phyloP scores from a whole-genome alignment of 2,329 filamentous ascomycete species.

The Ophiostoma quercus region DNA sequence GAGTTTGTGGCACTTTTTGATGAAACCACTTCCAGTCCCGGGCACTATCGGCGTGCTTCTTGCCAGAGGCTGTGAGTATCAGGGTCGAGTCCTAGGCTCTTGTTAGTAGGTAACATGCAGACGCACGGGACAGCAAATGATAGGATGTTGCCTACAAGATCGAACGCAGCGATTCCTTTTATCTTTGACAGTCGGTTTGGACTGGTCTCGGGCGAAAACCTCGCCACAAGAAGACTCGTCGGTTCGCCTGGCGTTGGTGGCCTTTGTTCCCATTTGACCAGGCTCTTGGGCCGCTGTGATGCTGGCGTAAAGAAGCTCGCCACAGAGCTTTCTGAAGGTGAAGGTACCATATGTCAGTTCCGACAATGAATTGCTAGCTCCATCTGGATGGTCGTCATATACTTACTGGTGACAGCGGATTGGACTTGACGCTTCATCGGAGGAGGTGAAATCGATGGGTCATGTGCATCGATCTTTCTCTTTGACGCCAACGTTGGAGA shows the following conservation, averaged over 20 bases:
- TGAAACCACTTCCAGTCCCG: slow-evolving; percentile 97
- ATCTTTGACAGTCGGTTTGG: neutral
- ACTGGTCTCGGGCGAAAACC: slow-evolving; percentile 44
- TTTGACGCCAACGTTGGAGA: neutral
- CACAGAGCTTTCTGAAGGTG: slow-evolving; percentile 56
- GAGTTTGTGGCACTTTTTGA: slow-evolving; percentile 56
- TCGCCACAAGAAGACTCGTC: slow-evolving; percentile 67
- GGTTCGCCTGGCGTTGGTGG: slow-evolving; percentile 45
- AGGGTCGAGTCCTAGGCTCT: slow-evolving; percentile 72
- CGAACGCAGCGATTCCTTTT: slow-evolving; percentile 60
- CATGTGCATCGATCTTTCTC: slow-evolving; percentile 27
- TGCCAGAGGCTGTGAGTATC: slow-evolving; percentile 73
- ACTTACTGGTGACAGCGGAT: slow-evolving; percentile 43
- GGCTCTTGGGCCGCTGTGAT: slow-evolving; percentile 77
- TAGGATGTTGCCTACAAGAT: slow-evolving; percentile 43
- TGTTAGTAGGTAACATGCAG: neutral
- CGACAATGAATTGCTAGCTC: neutral
- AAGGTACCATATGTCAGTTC: neutral
- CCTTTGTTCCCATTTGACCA: slow-evolving; percentile 66
- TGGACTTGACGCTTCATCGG: slow-evolving; percentile 49
- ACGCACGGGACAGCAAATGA: neutral
- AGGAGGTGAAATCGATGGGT: slow-evolving; percentile 49
- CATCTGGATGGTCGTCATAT: neutral
- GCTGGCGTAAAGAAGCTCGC: slow-evolving; percentile 82
- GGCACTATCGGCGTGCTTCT: slow-evolving; percentile 64